Base-by-base conservation (phyloP, 2,329 filamentous ascomycete species). In the Colletotrichum limetticola region DNA sequence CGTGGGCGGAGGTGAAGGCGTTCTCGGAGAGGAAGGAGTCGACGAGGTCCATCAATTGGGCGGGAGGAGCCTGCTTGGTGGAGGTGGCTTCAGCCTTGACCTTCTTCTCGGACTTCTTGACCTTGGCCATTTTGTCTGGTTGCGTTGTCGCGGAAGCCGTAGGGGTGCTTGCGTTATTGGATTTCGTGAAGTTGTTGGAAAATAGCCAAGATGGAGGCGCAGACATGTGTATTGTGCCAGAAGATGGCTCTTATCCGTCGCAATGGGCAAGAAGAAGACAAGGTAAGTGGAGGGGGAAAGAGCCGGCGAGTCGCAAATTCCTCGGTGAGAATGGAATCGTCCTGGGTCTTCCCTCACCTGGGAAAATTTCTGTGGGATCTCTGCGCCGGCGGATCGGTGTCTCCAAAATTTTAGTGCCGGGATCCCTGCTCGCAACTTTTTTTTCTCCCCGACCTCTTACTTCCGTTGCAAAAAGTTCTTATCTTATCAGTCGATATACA, bases 21-120 rank as follows among this genome's bases (percentile, higher is more conserved):
- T 93, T 87, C 58, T 92, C 87, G 55, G 87, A 86, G 62, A 95
- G 86, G 81, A 95, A 95, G 26, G 84, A 82, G 74, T 90, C 90
- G 77, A 95, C 87, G 19, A 94, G 85, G 74, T 91, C 89, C 79
- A 95, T 85, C 46, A 95, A 84, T 80, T 93, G 87, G 32, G 87
- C 82, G 5, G 92, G 88, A 30, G 90, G 86, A 59, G 84, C 80
- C 32, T 81, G 71, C 32, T 76, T 60, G 52, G 74, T 72, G 57
- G 75, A 68, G 35, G 76, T 68, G 61, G 78, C 30, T 58, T 74
- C 59, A 65, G 74, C 65, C 74, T 77, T 78, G 37, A 70, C 61
- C 74, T 74, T 74, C 65, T 77, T 68, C 24, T 77, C 75, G 30
- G 73, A 61, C 61, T 68, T 76, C 76, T 82, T 84, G 75, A 78